Conservation (phyloP, 768 basidiomycete species). For the Kwoniella bestiolae region DNA sequence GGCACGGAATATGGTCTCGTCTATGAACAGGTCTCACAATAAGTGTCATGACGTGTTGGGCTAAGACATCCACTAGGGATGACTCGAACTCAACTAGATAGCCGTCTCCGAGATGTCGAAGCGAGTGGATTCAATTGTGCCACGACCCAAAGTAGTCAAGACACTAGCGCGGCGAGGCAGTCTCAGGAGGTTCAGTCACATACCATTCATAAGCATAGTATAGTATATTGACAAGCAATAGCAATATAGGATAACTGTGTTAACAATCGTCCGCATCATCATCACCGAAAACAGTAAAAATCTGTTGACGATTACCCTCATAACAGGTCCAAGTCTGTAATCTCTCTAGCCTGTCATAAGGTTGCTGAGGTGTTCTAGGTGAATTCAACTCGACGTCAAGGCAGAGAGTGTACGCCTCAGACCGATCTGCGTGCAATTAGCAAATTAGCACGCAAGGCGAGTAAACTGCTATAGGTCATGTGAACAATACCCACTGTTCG, state of each 20-base stretch:
- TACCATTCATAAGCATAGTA: background rate
- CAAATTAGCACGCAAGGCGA: background rate
- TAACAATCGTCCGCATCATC: background rate
- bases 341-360: background rate
- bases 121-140: too few species aligned
- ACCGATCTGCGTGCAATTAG: background rate
- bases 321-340: conserved; percentile 15
- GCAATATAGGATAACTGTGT: too few species aligned
- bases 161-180: too few species aligned
- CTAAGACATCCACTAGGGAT: background rate
- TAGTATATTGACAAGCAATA: background rate
- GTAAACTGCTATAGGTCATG: background rate
- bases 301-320: conserved; percentile 13
- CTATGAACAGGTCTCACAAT: too few species aligned
- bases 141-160: too few species aligned
- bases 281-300: conserved; percentile 6
- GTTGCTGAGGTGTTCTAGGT: background rate
- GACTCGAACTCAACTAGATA: background rate
- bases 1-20: too few species aligned
- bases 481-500: conserved; percentile 3
- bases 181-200: background rate
- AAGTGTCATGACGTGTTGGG: background rate
- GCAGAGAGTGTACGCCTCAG: background rate
- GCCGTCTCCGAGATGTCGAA: background rate
- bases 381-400: conserved; percentile 17